Base-by-base conservation (phyloP, 2,329 filamentous ascomycete species). In the Colletotrichum sp. region DNA sequence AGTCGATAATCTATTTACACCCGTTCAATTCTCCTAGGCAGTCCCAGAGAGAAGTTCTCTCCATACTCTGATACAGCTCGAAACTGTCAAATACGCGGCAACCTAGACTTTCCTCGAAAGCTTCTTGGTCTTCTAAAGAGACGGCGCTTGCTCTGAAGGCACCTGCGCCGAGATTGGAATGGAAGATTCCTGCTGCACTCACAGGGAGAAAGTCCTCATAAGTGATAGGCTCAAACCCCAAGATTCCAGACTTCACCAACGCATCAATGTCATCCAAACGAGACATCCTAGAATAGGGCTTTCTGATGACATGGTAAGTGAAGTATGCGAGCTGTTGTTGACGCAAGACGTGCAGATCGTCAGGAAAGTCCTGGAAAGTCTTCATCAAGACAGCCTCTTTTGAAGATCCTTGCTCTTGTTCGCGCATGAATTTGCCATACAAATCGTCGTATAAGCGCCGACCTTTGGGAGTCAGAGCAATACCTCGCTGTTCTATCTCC, bases 121-220 rank as follows among this genome's bases (percentile, higher is more conserved):
- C 13, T 10, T 26, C 15, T 10, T 57, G n/a, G 52, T 57, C 52
- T 57, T 57, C 52, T 5, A 18, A 57, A 57, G 52, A 49, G 39
- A 49, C 18, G 1, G 15, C 52, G 52, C 5, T 26, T 15, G 21
- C 13, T 57, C 2, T 57, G 52, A 57, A 16, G 24, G 15, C 12
- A 12, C 13, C 15, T 57, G 52, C 4, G 7, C 52, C 52, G 52
- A 88, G 79, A 26, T 88, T 89, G 0, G 87, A 88, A 44, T 84
- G 84, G 77, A 89, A 89, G 52, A 90, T 90, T 0, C 89, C 88
- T 1, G 87, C 89, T 0, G 89, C 89, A 3, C 87, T 89, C 3
- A 90, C 79, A 0, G 89, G 89, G 8, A 90, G 81, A 63, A 90
- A 91, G 69, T 90, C 89, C 72, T 90, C 89, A 75, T 90, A 90